Evolutionary conservation across 345 rosid species (phyloP).

Genomic region (Acer saccharum): DNA sequence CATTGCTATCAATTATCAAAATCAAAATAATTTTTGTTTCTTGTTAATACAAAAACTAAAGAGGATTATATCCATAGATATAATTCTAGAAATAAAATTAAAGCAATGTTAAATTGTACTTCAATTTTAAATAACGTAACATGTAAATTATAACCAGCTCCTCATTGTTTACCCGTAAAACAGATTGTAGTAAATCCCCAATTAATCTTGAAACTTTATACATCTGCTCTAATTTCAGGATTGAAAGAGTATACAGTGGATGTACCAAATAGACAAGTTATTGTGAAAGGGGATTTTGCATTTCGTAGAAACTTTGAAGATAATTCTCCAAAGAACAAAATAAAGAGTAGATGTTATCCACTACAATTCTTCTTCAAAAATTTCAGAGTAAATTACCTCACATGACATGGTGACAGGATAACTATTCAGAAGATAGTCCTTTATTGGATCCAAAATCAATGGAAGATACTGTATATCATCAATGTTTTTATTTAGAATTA

Average conservation of each 20-base stretch:
- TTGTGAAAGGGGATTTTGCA: constrained; percentile 40
- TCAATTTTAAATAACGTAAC: too few species aligned
- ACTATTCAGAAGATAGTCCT: too few species aligned
- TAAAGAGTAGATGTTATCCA: constrained; percentile 6
- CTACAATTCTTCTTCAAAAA: constrained; percentile 13
- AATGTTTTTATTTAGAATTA: background rate
- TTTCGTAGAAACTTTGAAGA: background rate
- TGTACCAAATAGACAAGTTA: constrained; percentile 37
- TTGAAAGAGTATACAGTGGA: constrained; percentile 49
- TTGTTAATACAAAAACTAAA: too few species aligned
- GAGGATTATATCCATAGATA: too few species aligned
- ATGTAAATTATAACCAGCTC: too few species aligned
- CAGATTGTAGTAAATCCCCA: too few species aligned
- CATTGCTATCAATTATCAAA: background rate
- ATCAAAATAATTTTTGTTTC: too few species aligned
- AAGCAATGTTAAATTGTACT: background rate
- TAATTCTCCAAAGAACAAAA: background rate
- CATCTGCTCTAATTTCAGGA: constrained; percentile 30
- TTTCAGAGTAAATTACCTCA: constrained; percentile 19
- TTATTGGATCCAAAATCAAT: background rate
- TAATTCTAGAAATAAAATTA: too few species aligned
- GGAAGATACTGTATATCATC: background rate
- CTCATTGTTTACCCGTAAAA: too few species aligned
- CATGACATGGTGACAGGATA: background rate
- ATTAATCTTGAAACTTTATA: background rate